A percentile compares a stretch with the other conserved stretches of the same genome.
Evolutionary conservation across 805 yeast species (phyloP).

Genomic region (Saturnispora dispora): DNA sequence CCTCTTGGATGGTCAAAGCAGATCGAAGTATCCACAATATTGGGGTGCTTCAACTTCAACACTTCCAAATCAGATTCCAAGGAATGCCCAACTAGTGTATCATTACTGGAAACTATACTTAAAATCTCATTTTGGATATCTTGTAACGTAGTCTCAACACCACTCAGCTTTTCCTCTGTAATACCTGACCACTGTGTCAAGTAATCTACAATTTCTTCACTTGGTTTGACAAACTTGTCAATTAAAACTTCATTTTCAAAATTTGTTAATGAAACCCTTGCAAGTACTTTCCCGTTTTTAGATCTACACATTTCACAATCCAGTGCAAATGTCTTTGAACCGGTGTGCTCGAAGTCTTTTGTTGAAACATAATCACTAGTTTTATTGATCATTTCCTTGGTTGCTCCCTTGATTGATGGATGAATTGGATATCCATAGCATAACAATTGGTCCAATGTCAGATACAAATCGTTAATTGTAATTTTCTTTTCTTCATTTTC

Average conservation of each 20-base stretch:
- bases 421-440: constrained; percentile 51
- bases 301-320: constrained; percentile 93
- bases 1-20: constrained; percentile 77
- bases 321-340: constrained; percentile 61
- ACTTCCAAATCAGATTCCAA: constrained; percentile 74
- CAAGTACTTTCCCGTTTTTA: constrained; percentile 51
- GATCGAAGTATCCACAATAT: constrained; percentile 71
- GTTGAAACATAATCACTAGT: constrained; percentile 46
- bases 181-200: constrained; percentile 82
- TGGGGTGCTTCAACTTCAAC: constrained; percentile 61
- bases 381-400: constrained; percentile 13
- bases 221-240: constrained; percentile 75
- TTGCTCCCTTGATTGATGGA: constrained; percentile 25
- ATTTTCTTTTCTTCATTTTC: constrained; percentile 30
- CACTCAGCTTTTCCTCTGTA: constrained; percentile 53
- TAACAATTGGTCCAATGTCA: constrained; percentile 40
- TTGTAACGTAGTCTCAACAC: constrained; percentile 51
- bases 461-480: constrained; percentile 43
- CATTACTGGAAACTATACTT: constrained; percentile 41
- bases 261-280: constrained; percentile 71
- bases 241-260: constrained; percentile 49
- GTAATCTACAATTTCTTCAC: constrained; percentile 65
- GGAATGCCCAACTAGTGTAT: constrained; percentile 82
- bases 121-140: constrained; percentile 60
- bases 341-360: constrained; percentile 40